Percentiles rank a stretch among this genome's conserved stretches.
Evolutionary conservation across 2,329 filamentous ascomycete genomes (phyloP).

Genomic region (Cladobotryum protrusum): DNA sequence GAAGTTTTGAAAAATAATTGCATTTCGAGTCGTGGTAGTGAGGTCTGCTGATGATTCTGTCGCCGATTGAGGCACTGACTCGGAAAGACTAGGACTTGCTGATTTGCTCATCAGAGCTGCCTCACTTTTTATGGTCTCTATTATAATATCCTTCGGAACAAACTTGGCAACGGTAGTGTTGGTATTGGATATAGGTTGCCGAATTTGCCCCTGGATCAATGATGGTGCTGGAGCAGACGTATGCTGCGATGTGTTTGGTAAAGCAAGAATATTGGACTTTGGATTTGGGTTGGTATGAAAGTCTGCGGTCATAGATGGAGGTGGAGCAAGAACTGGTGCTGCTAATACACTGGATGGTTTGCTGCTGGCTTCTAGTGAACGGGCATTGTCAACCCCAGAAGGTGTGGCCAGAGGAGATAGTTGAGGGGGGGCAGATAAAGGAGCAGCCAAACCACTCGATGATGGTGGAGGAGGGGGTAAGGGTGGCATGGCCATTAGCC

Average conservation of each 20-base stretch:
- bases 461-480: slow-evolving; percentile 13
- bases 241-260: slow-evolving; percentile 35
- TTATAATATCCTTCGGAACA: slow-evolving; percentile 1
- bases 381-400: slow-evolving; percentile 15
- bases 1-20: slow-evolving; percentile 56
- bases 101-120: neutral
- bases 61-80: slow-evolving; percentile 2
- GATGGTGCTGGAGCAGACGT: slow-evolving; percentile 17
- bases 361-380: slow-evolving; percentile 18
- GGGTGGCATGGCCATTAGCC: slow-evolving; percentile 16
- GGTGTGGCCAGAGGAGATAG: slow-evolving; percentile 16
- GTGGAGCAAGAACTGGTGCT: slow-evolving; percentile 32
- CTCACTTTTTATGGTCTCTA: slow-evolving; percentile 1
- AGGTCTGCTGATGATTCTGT: neutral
- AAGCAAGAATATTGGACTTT: slow-evolving; percentile 40
- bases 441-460: slow-evolving; percentile 13
- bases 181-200: neutral
- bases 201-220: neutral
- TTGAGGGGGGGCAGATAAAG: slow-evolving; percentile 13
- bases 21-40: slow-evolving; percentile 38
- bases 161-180: neutral
- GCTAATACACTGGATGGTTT: slow-evolving; percentile 29
- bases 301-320: slow-evolving; percentile 23
- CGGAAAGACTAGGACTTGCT: slow-evolving; percentile 8
- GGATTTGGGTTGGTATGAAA: slow-evolving; percentile 18